Percentiles rank a stretch among this genome's conserved stretches.
These are phyloP conservation scores for Pyrus pyrifolia DNA, from an alignment of 306 rosid species.

Conservation along the genomic window DNA sequence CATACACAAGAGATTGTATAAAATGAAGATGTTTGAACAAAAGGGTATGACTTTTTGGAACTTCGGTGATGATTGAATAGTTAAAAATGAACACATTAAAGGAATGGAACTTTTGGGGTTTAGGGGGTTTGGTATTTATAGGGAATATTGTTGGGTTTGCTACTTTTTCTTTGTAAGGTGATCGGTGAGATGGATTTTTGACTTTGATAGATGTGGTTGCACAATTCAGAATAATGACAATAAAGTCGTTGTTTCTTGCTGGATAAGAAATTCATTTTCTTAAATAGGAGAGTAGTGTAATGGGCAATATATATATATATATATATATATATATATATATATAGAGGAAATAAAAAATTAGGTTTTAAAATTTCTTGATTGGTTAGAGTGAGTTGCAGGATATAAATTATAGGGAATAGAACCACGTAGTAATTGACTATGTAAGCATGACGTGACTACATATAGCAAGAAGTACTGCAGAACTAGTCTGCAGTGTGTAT, in stretches of 20 bases:
- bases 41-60: background rate
- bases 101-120: constrained; percentile 30
- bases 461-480: background rate
- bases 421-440: background rate
- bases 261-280: constrained; percentile 13
- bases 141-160: background rate
- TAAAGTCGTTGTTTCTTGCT: constrained; percentile 27
- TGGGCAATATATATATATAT: too few species aligned
- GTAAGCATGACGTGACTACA: constrained; percentile 47
- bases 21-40: background rate
- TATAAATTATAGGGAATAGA: background rate
- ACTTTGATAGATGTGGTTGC: constrained; percentile 22
- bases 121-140: constrained; percentile 32
- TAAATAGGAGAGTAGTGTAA: background rate
- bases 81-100: constrained; percentile 5
- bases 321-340: too few species aligned
- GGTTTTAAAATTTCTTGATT: background rate
- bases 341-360: background rate
- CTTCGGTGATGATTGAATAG: background rate
- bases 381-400: constrained; percentile 30
- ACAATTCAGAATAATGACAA: constrained; percentile 17
- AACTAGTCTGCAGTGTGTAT: constrained; percentile 14
- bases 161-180: background rate
- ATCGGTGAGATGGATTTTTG: constrained; percentile 14
- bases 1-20: background rate